These are phyloP conservation scores for Anethum foeniculum DNA, from an alignment of 140 eudicot species.

Conservation along the genomic window DNA sequence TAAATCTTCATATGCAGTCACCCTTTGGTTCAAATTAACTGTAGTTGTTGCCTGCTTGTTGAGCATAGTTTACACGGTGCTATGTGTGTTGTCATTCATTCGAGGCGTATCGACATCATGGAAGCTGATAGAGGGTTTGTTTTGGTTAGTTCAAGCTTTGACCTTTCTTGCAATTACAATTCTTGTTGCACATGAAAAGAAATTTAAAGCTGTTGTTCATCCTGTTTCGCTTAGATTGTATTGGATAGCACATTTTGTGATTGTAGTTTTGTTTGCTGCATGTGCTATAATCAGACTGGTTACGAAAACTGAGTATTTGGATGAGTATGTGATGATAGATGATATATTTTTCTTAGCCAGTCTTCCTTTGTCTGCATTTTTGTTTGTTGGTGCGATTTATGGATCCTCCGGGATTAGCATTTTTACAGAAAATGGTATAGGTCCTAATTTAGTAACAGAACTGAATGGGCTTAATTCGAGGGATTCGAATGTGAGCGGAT, in stretches of 20 bases:
- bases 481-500: constrained; percentile 29
- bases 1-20: constrained; percentile 14
- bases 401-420: constrained; percentile 54
- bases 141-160: constrained; percentile 44
- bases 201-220: constrained; percentile 32
- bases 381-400: constrained; percentile 33
- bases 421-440: constrained; percentile 18
- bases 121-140: constrained; percentile 29
- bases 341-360: constrained; percentile 34
- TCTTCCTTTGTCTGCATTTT: constrained; percentile 37
- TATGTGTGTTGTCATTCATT: constrained; percentile 29
- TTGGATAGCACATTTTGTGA: constrained; percentile 40
- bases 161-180: constrained; percentile 25
- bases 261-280: constrained; percentile 26
- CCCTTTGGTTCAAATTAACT: constrained; percentile 42
- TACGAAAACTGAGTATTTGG: constrained; percentile 5
- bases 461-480: constrained; percentile 10
- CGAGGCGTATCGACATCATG: constrained; percentile 21
- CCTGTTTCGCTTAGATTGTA: constrained; percentile 48
- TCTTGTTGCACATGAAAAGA: constrained; percentile 45
- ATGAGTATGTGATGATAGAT: constrained; percentile 25
- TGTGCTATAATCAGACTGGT: constrained; percentile 33
- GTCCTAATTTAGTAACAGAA: not conserved
- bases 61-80: constrained; percentile 27
- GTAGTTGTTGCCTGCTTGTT: constrained; percentile 19